Conservation (phyloP, 306 rosid species). For the Rubus idaeus region DNA sequence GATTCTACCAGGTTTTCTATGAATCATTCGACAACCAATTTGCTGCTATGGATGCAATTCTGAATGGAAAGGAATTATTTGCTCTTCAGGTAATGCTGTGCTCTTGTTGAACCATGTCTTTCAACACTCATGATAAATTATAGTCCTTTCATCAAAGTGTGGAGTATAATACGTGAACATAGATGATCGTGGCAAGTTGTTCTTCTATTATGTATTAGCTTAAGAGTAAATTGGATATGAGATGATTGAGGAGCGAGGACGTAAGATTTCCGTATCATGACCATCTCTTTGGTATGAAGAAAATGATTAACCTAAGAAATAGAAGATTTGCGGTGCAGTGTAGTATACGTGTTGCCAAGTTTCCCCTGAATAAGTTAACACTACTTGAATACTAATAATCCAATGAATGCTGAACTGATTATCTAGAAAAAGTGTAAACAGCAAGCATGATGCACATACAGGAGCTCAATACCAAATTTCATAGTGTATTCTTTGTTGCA, state of each 20-base stretch:
- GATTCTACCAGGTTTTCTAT: constrained; percentile 72
- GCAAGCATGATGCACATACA: constrained; percentile 1
- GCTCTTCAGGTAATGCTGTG: constrained; percentile 63
- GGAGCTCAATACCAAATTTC: not conserved
- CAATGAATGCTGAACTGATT: not conserved
- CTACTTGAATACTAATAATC: not conserved
- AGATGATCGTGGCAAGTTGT: not conserved
- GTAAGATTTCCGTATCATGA: not conserved
- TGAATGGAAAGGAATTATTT: constrained; percentile 81
- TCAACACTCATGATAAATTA: constrained; percentile 23
- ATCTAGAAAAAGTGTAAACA: constrained; percentile 20
- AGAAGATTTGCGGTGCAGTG: constrained; percentile 25
- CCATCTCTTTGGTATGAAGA: not conserved
- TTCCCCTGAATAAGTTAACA: not conserved
- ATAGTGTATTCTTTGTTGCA: constrained; percentile 34
- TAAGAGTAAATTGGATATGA: not conserved
- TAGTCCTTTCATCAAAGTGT: not conserved
- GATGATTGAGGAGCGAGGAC: not conserved
- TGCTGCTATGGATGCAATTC: constrained; percentile 81
- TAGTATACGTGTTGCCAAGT: constrained; percentile 16
- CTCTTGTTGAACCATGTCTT: constrained; percentile 31
- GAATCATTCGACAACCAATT: constrained; percentile 83
- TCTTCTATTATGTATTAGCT: not conserved
- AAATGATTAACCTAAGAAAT: not conserved
- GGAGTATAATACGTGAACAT: not conserved